Base-by-base conservation (phyloP, 1,284 basidiomycete genomes). In the Rhodofomes roseus region DNA sequence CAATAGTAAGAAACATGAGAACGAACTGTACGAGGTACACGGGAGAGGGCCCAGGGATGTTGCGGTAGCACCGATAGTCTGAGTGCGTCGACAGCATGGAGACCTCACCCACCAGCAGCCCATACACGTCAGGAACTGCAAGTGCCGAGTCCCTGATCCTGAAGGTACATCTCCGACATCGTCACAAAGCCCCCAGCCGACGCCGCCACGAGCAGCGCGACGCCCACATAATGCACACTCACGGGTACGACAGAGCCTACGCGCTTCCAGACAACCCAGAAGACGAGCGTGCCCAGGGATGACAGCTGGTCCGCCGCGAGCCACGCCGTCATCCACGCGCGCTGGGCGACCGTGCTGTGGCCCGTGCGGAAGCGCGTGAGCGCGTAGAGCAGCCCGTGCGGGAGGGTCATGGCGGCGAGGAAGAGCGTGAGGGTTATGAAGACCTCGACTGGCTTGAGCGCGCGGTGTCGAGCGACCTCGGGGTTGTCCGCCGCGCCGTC, bases 241-340 rank as follows among this genome's bases (percentile, higher is more conserved):
- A 34, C 29, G 16, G 53, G 53, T 37, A 54, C 41, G 23, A 54
- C n/a, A 23, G 20, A 11, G 23, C 12, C n/a, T 12, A 39, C 12
- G 34, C 37, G 53, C 23, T 54, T 54, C 53, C 53, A 54, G 23
- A 52, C 20, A 31, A 22, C 31, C 50, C 50, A 52, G 18, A 34
- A 31, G 14, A 52, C 50, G 50, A 52, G 31, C 9, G 50, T 52
- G 2, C 53, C 53, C 20, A 27, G 36, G 2, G 53, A 54, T 14
- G 40, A 54, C 12, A 54, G 34, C 25, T 54, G 37, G 53, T 43
- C 53, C 9, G 27, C 25, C 20, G 53, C 37, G 14, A 54, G 40
- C 53, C 53, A 54, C 16, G 53, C 22, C 53, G 41, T 54, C 53
- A 54, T 54, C 53, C 53, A 54, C 40, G 53, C 53, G n/a, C 53